These are phyloP conservation scores for Pyrus bretschneideri DNA, from an alignment of 306 rosid genomes.

Conservation along the genomic window DNA sequence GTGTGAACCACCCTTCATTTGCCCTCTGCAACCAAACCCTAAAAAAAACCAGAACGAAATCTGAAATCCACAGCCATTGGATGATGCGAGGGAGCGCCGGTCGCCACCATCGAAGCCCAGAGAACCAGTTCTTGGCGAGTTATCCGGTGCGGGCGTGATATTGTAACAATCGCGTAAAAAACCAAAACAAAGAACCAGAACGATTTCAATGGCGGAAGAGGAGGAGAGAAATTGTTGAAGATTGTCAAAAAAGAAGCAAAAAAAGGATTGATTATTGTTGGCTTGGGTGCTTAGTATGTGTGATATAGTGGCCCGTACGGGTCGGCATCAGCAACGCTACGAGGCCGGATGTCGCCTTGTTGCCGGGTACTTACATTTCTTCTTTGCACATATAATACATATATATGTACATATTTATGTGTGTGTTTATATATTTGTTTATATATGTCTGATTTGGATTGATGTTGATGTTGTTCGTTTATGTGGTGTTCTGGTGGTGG, in stretches of 20 bases:
- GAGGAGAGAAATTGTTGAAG: slow-evolving; percentile 7
- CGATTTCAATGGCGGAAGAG: neutral
- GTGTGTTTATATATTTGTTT: neutral
- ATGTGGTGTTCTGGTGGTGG: neutral
- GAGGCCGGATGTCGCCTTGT: slow-evolving; percentile 77
- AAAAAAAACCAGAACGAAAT: slow-evolving; percentile 19
- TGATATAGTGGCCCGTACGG: slow-evolving; percentile 85
- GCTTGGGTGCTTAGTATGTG: slow-evolving; percentile 36
- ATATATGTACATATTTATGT: neutral
- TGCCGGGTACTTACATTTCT: slow-evolving; percentile 48
- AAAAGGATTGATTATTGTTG: neutral
- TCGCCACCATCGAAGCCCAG: slow-evolving; percentile 2
- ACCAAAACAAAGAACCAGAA: neutral
- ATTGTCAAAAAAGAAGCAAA: neutral
- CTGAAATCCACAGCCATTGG: slow-evolving; percentile 2
- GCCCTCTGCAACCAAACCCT: slow-evolving; percentile 16
- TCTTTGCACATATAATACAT: neutral
- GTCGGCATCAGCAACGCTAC: slow-evolving; percentile 79
- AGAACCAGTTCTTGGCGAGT: slow-evolving; percentile 17
- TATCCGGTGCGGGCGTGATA: slow-evolving; percentile 28
- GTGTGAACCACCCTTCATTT: neutral
- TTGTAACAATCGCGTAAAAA: neutral
- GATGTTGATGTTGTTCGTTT: neutral
- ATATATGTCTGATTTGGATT: neutral
- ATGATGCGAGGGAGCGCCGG: slow-evolving; percentile 13